phyloP scores from a whole-genome alignment of 306 rosid species.

The Prinsepia uniflora region DNA sequence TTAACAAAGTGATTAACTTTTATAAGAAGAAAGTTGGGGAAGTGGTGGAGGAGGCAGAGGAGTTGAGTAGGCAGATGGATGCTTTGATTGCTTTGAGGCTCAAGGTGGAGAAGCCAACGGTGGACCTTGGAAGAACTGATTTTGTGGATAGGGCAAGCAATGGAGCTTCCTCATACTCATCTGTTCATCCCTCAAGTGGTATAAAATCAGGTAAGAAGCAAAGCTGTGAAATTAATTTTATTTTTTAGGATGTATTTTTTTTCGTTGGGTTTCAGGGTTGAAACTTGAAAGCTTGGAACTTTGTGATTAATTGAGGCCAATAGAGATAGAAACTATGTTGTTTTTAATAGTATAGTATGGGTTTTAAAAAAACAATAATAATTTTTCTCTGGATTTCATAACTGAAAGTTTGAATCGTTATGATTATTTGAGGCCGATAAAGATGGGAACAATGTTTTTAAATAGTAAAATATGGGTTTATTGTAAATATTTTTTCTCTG shows the following conservation, averaged over 20 bases:
- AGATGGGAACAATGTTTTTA: not conserved
- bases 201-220: constrained; percentile 36
- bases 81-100: constrained; percentile 60
- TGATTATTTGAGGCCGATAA: too few species aligned
- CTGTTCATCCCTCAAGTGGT: constrained; percentile 19
- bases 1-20: constrained; percentile 60
- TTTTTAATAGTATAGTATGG: not conserved
- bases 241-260: not conserved
- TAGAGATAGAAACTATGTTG: too few species aligned
- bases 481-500: not conserved
- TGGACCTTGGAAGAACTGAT: constrained; percentile 16
- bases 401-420: not conserved
- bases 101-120: constrained; percentile 51
- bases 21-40: constrained; percentile 49
- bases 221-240: not conserved
- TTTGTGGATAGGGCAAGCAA: constrained; percentile 17
- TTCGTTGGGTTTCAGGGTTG: not conserved
- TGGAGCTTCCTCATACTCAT: constrained; percentile 22
- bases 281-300: not conserved
- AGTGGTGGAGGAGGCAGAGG: constrained; percentile 58
- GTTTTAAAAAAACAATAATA: not conserved
- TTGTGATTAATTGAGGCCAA: not conserved
- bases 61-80: constrained; percentile 69
- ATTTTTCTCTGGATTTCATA: too few species aligned
- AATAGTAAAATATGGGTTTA: not conserved